Conservation (phyloP, 2,329 filamentous ascomycete genomes). For the Diaporthe vaccinii region DNA sequence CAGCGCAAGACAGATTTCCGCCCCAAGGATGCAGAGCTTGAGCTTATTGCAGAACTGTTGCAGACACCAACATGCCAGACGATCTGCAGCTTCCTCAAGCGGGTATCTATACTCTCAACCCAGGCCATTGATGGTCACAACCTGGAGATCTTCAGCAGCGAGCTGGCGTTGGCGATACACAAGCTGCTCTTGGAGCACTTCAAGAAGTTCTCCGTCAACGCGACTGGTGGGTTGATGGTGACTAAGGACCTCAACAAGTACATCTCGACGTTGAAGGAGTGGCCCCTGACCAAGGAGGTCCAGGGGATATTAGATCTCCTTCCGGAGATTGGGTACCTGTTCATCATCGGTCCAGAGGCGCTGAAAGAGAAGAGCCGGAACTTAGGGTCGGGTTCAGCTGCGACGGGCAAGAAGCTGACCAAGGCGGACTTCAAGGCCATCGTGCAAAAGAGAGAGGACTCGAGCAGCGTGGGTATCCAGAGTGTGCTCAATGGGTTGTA, state of each 20-base stretch:
- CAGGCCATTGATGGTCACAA: conserved; percentile 87
- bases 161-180: conserved; percentile 85
- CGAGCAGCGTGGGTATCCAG: conserved; percentile 84
- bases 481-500: conserved; percentile 79
- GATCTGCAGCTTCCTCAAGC: conserved; percentile 84
- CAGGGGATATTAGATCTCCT: conserved; percentile 83
- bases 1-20: conserved; percentile 94
- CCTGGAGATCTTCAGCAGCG: conserved; percentile 83
- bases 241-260: conserved; percentile 97
- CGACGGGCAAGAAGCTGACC: conserved; percentile 65
- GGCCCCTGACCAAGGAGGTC: conserved; percentile 80
- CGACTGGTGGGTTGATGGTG: conserved; percentile 93
- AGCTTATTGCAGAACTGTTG: conserved; percentile 75
- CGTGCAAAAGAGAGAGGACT: conserved; percentile 88
- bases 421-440: conserved; percentile 85
- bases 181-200: conserved; percentile 90
- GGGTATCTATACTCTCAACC: conserved; percentile 72
- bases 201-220: conserved; percentile 93
- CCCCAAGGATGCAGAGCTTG: conserved; percentile 82
- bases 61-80: conserved; percentile 88
- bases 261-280: conserved; percentile 85
- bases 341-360: conserved; percentile 90
- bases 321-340: conserved; percentile 93
- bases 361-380: conserved; percentile 78
- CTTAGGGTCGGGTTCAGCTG: conserved; percentile 59